Evolutionary conservation across 2,329 filamentous ascomycete species (phyloP), one percentile per base, ranked within the genome.

Genomic region (Penicillium sp.): DNA sequence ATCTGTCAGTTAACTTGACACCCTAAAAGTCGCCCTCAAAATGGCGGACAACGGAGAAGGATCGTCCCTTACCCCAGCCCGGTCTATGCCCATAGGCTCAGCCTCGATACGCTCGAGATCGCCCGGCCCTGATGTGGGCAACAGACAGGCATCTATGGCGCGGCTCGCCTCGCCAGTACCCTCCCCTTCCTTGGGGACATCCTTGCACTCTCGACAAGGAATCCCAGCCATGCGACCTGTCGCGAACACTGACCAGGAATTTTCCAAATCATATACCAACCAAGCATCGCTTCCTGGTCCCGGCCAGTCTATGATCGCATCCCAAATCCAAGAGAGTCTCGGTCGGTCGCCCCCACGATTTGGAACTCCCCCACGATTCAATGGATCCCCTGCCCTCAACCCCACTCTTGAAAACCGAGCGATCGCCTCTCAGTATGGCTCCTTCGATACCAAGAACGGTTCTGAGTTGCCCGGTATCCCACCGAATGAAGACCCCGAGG

Each of bases 401-500:
- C 80, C 57, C 67, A 81, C 56, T 34, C 76, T 75, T 22, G 73
- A 79, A 57, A 77, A 82, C 47, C 60, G 61, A 55, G 74, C 78
- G 11, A 83, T 86, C 3, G 84, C 85, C 24, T 89, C 87, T 58
- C 90, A 88, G 66, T 95, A 94, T 72, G 93, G 92, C 49, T 96
- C 92, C 9, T 92, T 95, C 66, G 90, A 94, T 60, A 84, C 85
- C 47, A 83, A 87, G 61, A 60, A 53, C 24, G 60, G 46, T 14
- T 14, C 22, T 2, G 62, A 60, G 8, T 34, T 55, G 3, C 47
- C 50, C 5, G 47, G 54, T 10, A 44, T 79, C 39, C 85, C 81
- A 21, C 86, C 88, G 4, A 88, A 88, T 68, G 92, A 97, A 75
- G 91, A 97, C 67, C 89, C 92, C 14, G 92, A 97, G 71, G 91